Conservation (phyloP, 257 asterid species). For the Plectranthus barbatus region DNA sequence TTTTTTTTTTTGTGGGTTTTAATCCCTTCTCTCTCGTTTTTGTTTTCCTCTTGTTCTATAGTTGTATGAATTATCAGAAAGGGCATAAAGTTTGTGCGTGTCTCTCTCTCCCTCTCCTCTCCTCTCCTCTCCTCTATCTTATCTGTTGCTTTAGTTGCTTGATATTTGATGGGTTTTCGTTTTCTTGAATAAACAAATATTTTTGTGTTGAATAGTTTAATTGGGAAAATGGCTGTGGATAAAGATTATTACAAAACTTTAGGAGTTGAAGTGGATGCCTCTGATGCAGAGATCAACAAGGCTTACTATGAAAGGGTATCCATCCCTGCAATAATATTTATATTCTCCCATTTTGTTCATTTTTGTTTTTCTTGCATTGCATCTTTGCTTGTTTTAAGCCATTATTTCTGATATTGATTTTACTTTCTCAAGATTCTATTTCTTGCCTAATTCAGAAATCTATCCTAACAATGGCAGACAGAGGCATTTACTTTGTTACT, state of each 20-base stretch:
- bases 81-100: no score
- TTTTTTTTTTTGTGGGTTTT: no score
- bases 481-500: background rate
- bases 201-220: conserved; percentile 17
- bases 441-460: background rate
- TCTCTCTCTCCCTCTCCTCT: no score
- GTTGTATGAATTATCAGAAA: background rate
- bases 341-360: background rate
- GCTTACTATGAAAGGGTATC: conserved; percentile 69
- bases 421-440: background rate
- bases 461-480: no score
- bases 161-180: background rate
- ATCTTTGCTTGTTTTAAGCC: background rate
- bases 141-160: background rate
- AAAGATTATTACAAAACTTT: conserved; percentile 59
- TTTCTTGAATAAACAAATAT: background rate
- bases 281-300: conserved; percentile 58
- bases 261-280: conserved; percentile 59
- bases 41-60: background rate
- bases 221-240: conserved; percentile 51
- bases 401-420: background rate
- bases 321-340: background rate
- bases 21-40: background rate
- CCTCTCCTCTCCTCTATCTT: background rate
- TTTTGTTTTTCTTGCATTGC: background rate